These are phyloP conservation scores for Dioscorea cayenensis DNA, from an alignment of 116 monocot genomes.

Conservation along the genomic window DNA sequence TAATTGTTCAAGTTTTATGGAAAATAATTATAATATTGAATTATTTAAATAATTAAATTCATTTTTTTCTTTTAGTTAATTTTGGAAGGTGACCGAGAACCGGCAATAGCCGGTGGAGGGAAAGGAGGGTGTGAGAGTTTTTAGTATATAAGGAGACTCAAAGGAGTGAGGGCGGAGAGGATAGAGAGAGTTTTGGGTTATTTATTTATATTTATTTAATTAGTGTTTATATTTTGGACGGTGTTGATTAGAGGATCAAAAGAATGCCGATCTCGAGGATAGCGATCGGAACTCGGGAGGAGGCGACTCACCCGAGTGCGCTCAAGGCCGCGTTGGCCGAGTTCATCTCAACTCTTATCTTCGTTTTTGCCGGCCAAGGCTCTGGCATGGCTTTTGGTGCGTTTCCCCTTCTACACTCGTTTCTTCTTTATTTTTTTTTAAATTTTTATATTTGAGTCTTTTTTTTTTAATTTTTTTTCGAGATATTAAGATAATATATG, in stretches of 20 bases:
- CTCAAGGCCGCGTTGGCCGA: slow-evolving; percentile 31
- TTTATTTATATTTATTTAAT: background rate
- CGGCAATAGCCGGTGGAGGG: background rate
- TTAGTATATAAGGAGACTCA: background rate
- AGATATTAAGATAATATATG: too few relatives aligned
- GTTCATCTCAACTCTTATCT: slow-evolving; percentile 36
- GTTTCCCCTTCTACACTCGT: background rate
- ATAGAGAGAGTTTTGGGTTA: background rate
- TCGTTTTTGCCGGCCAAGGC: slow-evolving; percentile 44
- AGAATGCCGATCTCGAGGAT: slow-evolving; percentile 15
- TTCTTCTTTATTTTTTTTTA: background rate
- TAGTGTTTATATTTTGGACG: background rate
- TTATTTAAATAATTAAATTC: too few relatives aligned
- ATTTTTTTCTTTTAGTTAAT: too few relatives aligned
- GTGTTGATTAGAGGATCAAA: background rate
- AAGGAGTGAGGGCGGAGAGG: background rate
- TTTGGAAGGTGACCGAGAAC: background rate
- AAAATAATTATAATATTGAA: background rate
- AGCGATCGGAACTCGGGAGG: slow-evolving; percentile 10
- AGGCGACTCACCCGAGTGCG: slow-evolving; percentile 18
- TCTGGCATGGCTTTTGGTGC: slow-evolving; percentile 28
- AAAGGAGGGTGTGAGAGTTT: background rate
- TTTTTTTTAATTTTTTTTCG: too few relatives aligned
- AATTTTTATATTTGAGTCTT: too few relatives aligned
- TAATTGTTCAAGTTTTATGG: background rate